Evolutionary conservation across 192 early-diverging fungal genomes (phyloP).

Genomic region (Dissophora ornata): DNA sequence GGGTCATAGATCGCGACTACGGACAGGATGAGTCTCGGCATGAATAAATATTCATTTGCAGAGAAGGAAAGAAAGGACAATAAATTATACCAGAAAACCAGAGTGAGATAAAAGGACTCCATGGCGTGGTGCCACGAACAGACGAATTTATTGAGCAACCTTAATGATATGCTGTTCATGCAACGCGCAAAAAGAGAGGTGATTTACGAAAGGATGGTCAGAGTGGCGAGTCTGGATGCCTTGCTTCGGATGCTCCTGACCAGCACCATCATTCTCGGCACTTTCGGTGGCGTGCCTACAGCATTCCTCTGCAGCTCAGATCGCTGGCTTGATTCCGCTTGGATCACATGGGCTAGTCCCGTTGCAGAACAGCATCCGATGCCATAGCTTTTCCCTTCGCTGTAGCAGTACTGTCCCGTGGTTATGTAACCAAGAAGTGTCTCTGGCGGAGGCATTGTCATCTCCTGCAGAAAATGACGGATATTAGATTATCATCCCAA

Average conservation of each 20-base stretch:
- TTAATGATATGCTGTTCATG: too few species aligned
- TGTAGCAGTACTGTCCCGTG: constrained; percentile 74
- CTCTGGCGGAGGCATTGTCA: constrained; percentile 40
- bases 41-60: too few species aligned
- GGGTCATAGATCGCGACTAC: constrained; percentile 20
- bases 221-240: constrained; percentile 59
- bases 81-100: too few species aligned
- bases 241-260: constrained; percentile 62
- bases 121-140: too few species aligned
- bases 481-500: too few species aligned
- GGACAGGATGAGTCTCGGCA: constrained; percentile 23
- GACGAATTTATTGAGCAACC: too few species aligned
- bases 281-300: constrained; percentile 3
- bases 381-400: constrained; percentile 68
- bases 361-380: constrained; percentile 71
- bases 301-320: constrained; percentile 2
- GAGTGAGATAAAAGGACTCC: too few species aligned
- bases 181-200: not conserved
- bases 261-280: constrained; percentile 58
- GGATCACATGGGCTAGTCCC: constrained; percentile 58
- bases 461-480: constrained; percentile 49
- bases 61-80: too few species aligned
- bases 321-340: constrained; percentile 50
- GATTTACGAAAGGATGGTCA: constrained; percentile 46
- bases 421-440: constrained; percentile 78